phyloP scores from a whole-genome alignment of 2,329 filamentous ascomycete genomes.

The Neofusicoccum sp. region DNA sequence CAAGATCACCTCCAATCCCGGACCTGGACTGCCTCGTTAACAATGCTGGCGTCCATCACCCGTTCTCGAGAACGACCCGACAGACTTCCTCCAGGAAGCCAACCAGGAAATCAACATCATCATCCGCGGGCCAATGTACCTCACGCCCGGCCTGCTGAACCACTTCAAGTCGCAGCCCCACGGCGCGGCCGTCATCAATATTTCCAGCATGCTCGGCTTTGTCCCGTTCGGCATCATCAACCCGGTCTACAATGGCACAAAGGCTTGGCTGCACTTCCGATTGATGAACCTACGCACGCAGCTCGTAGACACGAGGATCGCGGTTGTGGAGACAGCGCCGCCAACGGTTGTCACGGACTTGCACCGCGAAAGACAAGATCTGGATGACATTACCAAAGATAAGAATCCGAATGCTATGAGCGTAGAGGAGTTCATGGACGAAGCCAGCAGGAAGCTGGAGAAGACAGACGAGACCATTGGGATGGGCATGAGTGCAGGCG shows the following conservation, averaged over 20 bases:
- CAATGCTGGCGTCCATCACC: conserved; percentile 59
- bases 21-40: conserved; percentile 60
- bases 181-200: conserved; percentile 52
- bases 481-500: conserved; percentile 43
- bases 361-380: conserved; percentile 55
- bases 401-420: conserved; percentile 49
- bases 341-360: conserved; percentile 56
- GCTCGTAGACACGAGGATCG: conserved; percentile 43
- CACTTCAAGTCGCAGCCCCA: conserved; percentile 48
- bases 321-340: conserved; percentile 57
- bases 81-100: conserved; percentile 49
- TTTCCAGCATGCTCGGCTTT: conserved; percentile 55
- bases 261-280: conserved; percentile 59
- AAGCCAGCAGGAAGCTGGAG: conserved; percentile 47
- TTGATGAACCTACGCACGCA: conserved; percentile 56
- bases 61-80: conserved; percentile 38
- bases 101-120: conserved; percentile 61
- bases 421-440: conserved; percentile 56
- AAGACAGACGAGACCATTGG: conserved; percentile 50
- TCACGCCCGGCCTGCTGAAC: conserved; percentile 48
- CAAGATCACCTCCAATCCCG: conserved; percentile 46
- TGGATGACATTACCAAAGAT: conserved; percentile 59
- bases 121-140: conserved; percentile 58
- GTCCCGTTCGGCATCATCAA: conserved; percentile 55
- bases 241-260: conserved; percentile 60